Percentiles rank a stretch among this genome's conserved stretches.
Evolutionary conservation across 1,284 basidiomycete genomes (phyloP).

Genomic region (Leccinum griseonigrum): DNA sequence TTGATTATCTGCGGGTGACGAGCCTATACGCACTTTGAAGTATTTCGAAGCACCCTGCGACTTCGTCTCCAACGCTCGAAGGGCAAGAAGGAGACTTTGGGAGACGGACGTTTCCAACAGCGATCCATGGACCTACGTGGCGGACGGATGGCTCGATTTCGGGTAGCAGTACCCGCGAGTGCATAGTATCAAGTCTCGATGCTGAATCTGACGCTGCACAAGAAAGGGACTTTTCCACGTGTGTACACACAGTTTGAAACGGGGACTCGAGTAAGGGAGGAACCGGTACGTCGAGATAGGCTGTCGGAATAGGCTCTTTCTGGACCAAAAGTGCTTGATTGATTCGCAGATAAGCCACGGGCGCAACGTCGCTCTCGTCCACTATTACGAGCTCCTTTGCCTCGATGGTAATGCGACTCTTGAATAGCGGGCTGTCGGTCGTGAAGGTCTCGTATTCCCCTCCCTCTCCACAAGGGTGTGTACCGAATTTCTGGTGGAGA

Average conservation of each 20-base stretch:
- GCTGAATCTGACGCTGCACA: not conserved
- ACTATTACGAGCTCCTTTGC: constrained; percentile 73
- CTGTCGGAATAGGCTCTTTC: constrained; percentile 10
- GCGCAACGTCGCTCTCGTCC: constrained; percentile 73
- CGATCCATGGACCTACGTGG: constrained; percentile 49
- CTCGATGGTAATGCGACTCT: constrained; percentile 68
- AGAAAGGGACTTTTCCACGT: constrained; percentile 13
- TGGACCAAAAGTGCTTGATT: constrained; percentile 47
- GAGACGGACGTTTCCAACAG: constrained; percentile 53
- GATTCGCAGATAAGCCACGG: constrained; percentile 86
- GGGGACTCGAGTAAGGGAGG: constrained; percentile 55
- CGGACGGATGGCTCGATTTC: constrained; percentile 24
- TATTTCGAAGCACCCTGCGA: constrained; percentile 55
- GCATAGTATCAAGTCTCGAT: not conserved
- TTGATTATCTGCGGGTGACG: not conserved
- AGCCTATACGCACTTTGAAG: constrained; percentile 48
- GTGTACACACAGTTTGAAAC: constrained; percentile 27
- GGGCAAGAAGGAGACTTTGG: constrained; percentile 22
- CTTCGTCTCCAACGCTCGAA: constrained; percentile 63
- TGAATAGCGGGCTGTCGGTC: constrained; percentile 89
- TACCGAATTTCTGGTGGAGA: constrained; percentile 84
- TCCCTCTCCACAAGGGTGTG: constrained; percentile 96
- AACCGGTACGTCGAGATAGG: constrained; percentile 26
- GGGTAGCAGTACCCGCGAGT: not conserved
- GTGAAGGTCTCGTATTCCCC: constrained; percentile 98